Evolutionary conservation across 208 protist species (phyloP).

Genomic region (Trypanosoma platydactyli): DNA sequence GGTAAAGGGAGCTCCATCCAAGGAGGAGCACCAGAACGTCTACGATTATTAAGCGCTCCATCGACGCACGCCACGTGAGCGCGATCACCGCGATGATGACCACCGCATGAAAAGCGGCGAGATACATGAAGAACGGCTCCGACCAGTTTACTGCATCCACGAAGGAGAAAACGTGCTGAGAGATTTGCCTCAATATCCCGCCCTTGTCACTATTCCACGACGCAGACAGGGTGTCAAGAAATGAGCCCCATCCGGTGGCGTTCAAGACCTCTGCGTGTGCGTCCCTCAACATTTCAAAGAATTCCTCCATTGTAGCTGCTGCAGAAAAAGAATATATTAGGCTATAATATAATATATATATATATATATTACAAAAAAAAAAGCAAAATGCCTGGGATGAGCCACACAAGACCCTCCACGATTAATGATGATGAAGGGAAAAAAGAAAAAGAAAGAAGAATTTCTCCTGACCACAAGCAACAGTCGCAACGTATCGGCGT

Average conservation of each 20-base stretch:
- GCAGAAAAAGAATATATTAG: not conserved
- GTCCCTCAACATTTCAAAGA: conserved; percentile 17
- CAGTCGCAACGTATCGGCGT: too few species aligned
- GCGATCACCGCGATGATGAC: conserved; percentile 32
- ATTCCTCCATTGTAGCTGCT: conserved; percentile 23
- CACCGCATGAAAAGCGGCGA: conserved; percentile 50
- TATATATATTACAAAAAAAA: too few species aligned
- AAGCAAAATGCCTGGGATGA: too few species aligned
- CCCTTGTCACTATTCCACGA: conserved; percentile 1
- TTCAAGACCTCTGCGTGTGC: conserved; percentile 54
- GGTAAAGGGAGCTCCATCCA: conserved; percentile 28
- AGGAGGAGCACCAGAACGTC: conserved; percentile 39
- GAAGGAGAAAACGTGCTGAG: conserved; percentile 34
- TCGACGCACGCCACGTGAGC: conserved; percentile 32
- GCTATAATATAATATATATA: too few species aligned
- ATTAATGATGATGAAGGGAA: too few species aligned
- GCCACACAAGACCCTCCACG: too few species aligned
- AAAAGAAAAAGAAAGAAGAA: too few species aligned
- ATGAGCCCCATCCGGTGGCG: conserved; percentile 37
- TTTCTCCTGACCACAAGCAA: too few species aligned
- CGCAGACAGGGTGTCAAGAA: conserved; percentile 16
- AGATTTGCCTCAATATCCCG: not conserved
- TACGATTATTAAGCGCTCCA: conserved; percentile 41
- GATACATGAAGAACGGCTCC: conserved; percentile 72
- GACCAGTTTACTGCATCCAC: conserved; percentile 61